phyloP scores from a whole-genome alignment of 1,284 basidiomycete species.

The Puccinia hordei region DNA sequence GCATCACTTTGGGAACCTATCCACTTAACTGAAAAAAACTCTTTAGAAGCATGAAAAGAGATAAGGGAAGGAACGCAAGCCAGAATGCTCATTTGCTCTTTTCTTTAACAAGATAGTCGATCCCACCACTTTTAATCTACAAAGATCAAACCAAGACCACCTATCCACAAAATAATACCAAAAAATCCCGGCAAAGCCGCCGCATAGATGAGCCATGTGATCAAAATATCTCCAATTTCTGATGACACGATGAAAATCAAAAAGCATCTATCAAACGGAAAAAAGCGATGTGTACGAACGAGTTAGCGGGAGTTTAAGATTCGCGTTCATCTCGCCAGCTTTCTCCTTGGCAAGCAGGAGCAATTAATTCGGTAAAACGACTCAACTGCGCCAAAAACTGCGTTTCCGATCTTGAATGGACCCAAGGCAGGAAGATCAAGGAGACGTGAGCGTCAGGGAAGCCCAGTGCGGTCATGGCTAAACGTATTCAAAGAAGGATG shows the following conservation, averaged over 20 bases:
- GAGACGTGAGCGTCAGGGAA: slow-evolving; percentile 54
- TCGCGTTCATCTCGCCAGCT: not conserved
- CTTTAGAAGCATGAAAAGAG: not conserved
- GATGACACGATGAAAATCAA: slow-evolving; percentile 53
- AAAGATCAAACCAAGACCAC: slow-evolving; percentile 47
- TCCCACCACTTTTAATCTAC: slow-evolving; percentile 34
- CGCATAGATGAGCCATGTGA: slow-evolving; percentile 55
- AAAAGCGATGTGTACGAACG: slow-evolving; percentile 16
- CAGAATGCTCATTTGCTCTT: not conserved
- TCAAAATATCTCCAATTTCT: slow-evolving; percentile 55
- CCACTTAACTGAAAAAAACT: too few relatives aligned
- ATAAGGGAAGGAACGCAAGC: not conserved
- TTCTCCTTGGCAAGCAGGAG: not conserved
- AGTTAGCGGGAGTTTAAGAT: not conserved
- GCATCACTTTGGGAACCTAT: too few relatives aligned
- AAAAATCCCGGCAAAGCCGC: slow-evolving; percentile 51
- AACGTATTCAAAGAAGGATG: not conserved
- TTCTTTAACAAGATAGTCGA: not conserved
- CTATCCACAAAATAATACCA: slow-evolving; percentile 46
- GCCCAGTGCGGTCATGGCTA: slow-evolving; percentile 54
- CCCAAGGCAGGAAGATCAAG: slow-evolving; percentile 56
- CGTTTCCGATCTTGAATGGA: slow-evolving; percentile 54
- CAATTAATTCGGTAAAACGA: not conserved
- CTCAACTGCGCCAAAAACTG: slow-evolving; percentile 48
- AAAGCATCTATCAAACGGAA: slow-evolving; percentile 41